Evolutionary conservation across 139 green algal genomes (phyloP), one percentile per base, ranked within the genome.

Genomic region (Limnomonas spitsbergensis): DNA sequence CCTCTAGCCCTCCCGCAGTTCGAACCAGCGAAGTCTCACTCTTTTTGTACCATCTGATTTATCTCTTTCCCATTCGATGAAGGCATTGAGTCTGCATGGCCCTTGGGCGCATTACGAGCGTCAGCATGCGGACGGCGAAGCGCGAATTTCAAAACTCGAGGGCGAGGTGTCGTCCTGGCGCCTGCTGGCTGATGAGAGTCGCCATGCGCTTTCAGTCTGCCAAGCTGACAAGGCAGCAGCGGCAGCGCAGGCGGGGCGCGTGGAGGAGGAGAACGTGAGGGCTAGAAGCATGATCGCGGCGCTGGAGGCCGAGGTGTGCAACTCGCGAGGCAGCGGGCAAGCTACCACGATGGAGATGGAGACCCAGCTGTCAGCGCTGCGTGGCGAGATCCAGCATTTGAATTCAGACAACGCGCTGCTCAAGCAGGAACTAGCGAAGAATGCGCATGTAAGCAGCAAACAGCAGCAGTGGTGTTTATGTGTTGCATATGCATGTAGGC

Each of bases 391-490:
- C 56, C 4, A 7, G 24, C 56, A 70, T 24, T 32, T 70, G 29
- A 70, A 24, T 70, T 24, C 24, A 32, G 56, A 70, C 27, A 70
- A 70, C 56, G 24, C 14, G 4, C 9, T 38, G 56, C 56, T 70
- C n/a, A 70, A 70, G 56, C 56, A 70, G 56, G 56, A 70, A 32
- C 29, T 70, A 37, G 56, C 56, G 4, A 70, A 70, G 29, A 70
- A 70, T 20, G 14, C 29, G 56, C 27, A 38, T 7, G 56, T 70
- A 37, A 37, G 42, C 7, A 54, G 42, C 6, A 9, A 54, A 54
- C 42, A 27, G 42, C 42, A 54, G n/a, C n/a, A n/a, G n/a, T n/a
- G n/a, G n/a, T n/a, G n/a, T n/a, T n/a, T n/a, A n/a, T n/a, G n/a
- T n/a, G n/a, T n/a, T n/a, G n/a, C n/a, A n/a, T n/a, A n/a, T n/a